Evolutionary conservation across 306 rosid genomes (phyloP).

Genomic region (Geum urbanum): DNA sequence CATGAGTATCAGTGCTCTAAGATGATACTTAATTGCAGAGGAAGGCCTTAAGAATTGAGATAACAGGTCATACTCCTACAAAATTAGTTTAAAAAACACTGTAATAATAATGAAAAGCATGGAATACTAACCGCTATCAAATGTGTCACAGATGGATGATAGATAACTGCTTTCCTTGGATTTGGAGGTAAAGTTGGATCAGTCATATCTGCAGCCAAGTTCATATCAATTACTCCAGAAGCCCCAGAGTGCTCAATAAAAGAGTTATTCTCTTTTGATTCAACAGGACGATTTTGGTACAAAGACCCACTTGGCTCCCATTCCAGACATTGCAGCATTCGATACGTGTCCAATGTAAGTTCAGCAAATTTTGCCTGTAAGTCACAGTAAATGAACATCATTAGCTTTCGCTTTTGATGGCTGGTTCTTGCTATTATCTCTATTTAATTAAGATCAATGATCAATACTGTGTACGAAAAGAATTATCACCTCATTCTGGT

Average conservation of each 20-base stretch:
- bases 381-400: conserved; percentile 28
- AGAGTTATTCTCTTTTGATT: conserved; percentile 60
- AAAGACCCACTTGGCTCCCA: conserved; percentile 91
- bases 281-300: conserved; percentile 58
- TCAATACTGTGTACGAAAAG: conserved; percentile 7
- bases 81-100: background rate
- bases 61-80: background rate
- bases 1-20: background rate
- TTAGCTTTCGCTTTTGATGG: conserved; percentile 13
- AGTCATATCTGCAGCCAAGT: conserved; percentile 75
- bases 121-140: conserved; percentile 77
- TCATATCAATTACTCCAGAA: conserved; percentile 81
- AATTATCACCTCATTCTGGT: conserved; percentile 75
- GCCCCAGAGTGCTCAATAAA: conserved; percentile 75
- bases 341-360: conserved; percentile 76
- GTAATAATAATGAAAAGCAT: background rate
- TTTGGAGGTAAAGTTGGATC: conserved; percentile 84
- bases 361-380: conserved; percentile 95
- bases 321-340: conserved; percentile 96
- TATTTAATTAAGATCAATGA: conserved; percentile 17
- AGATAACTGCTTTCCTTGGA: conserved; percentile 85
- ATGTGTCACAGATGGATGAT: conserved; percentile 89
- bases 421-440: background rate
- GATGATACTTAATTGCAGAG: conserved; percentile 1
- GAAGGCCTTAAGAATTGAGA: background rate